A percentile compares a stretch with the other conserved stretches of the same genome.
These are phyloP conservation scores for Teunomyces stri DNA, from an alignment of 805 yeast species.

Conservation along the genomic window DNA sequence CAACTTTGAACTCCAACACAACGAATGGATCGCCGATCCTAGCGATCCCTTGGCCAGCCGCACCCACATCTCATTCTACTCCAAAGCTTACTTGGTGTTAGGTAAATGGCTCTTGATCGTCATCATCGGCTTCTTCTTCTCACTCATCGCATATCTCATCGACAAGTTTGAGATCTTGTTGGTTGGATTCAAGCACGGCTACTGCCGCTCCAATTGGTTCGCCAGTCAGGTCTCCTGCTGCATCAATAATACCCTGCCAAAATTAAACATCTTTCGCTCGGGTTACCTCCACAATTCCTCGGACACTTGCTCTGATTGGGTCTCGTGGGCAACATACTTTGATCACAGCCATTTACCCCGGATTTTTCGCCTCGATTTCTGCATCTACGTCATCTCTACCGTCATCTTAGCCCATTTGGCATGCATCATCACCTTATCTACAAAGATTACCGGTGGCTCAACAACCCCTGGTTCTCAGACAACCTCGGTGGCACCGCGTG, in stretches of 20 bases:
- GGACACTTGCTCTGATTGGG: constrained; percentile 33
- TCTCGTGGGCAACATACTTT: constrained; percentile 40
- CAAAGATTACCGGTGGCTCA: constrained; percentile 32
- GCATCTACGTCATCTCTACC: constrained; percentile 36
- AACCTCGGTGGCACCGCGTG: constrained; percentile 11
- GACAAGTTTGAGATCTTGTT: constrained; percentile 47
- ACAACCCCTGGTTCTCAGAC: neutral
- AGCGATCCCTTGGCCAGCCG: constrained; percentile 3
- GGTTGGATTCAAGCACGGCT: constrained; percentile 52
- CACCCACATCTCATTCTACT: constrained; percentile 18
- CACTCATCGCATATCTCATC: constrained; percentile 49
- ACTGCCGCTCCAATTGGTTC: constrained; percentile 46
- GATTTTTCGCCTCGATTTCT: constrained; percentile 26
- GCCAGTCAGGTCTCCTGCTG: constrained; percentile 45
- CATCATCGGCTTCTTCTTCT: constrained; percentile 43
- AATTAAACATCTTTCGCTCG: constrained; percentile 18
- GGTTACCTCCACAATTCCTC: constrained; percentile 15
- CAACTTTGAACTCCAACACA: constrained; percentile 34
- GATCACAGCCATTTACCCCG: constrained; percentile 8
- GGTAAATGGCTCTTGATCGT: constrained; percentile 53
- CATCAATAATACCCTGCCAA: constrained; percentile 4
- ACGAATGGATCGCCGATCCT: constrained; percentile 20
- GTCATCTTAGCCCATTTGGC: constrained; percentile 43
- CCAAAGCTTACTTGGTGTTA: constrained; percentile 30
- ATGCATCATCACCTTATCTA: constrained; percentile 44